These are phyloP conservation scores for Venturia effusa DNA, from an alignment of 2,329 filamentous ascomycete genomes.

Conservation along the genomic window DNA sequence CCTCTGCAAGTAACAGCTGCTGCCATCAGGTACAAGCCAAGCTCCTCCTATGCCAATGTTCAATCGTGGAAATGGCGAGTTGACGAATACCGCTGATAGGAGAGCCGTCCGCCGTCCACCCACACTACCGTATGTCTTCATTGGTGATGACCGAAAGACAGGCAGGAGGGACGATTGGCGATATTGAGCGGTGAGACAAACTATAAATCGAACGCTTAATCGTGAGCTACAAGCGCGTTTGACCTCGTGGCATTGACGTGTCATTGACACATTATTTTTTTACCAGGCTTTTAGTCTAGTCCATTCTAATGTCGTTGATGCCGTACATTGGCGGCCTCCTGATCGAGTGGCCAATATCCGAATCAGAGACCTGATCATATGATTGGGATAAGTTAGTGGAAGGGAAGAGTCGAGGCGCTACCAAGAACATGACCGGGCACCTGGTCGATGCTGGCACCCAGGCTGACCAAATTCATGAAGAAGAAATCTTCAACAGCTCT, in stretches of 20 bases:
- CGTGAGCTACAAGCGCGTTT: neutral
- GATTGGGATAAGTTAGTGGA: neutral
- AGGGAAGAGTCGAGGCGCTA: neutral
- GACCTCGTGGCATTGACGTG: neutral
- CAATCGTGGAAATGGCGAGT: neutral
- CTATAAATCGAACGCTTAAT: neutral
- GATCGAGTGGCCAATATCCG: neutral
- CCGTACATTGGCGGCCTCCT: neutral
- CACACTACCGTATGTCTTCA: neutral
- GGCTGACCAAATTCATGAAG: neutral
- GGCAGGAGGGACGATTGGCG: neutral
- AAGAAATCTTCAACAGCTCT: neutral
- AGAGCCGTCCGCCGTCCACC: neutral
- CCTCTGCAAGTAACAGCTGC: neutral
- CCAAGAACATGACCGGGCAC: neutral
- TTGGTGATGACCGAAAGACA: neutral
- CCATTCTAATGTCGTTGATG: neutral
- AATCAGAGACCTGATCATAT: neutral
- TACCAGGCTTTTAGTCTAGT: neutral
- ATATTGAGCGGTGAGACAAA: neutral
- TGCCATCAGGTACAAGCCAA: neutral
- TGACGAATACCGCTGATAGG: neutral
- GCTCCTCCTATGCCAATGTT: neutral
- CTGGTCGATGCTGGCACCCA: neutral
- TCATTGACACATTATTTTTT: neutral